A percentile compares a stretch with the other conserved stretches of the same genome.
These are phyloP conservation scores for Xerocomellus chrysenteron DNA, from an alignment of 768 basidiomycete genomes.

Conservation along the genomic window DNA sequence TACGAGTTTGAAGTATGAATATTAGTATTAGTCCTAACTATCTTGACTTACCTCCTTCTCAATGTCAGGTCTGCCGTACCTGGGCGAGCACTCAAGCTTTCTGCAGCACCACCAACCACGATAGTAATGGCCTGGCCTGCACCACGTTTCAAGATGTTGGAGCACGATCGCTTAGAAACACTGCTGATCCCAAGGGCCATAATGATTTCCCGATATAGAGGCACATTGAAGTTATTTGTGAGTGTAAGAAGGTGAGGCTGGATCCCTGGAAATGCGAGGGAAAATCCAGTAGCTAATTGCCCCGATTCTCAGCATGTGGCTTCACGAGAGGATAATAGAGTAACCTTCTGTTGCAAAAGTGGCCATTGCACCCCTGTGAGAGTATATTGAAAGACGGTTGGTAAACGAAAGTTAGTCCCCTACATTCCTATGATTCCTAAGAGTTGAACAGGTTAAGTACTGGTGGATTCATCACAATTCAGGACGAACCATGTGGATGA, in stretches of 20 bases:
- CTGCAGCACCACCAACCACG: slow-evolving; percentile 95
- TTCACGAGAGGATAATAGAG: slow-evolving; percentile 2
- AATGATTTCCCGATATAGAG: slow-evolving; percentile 90
- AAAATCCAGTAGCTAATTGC: slow-evolving; percentile 81
- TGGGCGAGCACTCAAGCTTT: slow-evolving; percentile 89
- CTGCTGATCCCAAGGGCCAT: slow-evolving; percentile 88
- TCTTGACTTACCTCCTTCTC: slow-evolving; percentile 52
- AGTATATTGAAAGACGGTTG: background rate
- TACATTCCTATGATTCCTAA: slow-evolving; percentile 97
- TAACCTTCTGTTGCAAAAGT: slow-evolving; percentile 95
- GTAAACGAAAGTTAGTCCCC: slow-evolving; percentile 26
- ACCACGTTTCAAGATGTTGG: slow-evolving; percentile 72
- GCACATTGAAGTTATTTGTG: slow-evolving; percentile 85
- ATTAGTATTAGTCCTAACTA: background rate
- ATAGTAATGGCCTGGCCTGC: slow-evolving; percentile 80
- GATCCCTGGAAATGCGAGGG: slow-evolving; percentile 85
- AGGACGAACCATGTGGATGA: slow-evolving; percentile 85
- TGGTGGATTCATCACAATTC: background rate
- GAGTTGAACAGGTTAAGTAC: slow-evolving; percentile 3
- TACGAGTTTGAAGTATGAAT: slow-evolving; percentile 22
- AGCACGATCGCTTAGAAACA: slow-evolving; percentile 87
- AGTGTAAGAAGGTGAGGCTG: slow-evolving; percentile 91
- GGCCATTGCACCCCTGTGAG: slow-evolving; percentile 80
- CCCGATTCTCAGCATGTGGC: background rate
- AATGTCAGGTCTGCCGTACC: slow-evolving; percentile 94